Percentiles rank a stretch among this genome's conserved stretches.
phyloP scores from a whole-genome alignment of 2,329 filamentous ascomycete genomes.

The Pseudovirgaria hyperparasitica region DNA sequence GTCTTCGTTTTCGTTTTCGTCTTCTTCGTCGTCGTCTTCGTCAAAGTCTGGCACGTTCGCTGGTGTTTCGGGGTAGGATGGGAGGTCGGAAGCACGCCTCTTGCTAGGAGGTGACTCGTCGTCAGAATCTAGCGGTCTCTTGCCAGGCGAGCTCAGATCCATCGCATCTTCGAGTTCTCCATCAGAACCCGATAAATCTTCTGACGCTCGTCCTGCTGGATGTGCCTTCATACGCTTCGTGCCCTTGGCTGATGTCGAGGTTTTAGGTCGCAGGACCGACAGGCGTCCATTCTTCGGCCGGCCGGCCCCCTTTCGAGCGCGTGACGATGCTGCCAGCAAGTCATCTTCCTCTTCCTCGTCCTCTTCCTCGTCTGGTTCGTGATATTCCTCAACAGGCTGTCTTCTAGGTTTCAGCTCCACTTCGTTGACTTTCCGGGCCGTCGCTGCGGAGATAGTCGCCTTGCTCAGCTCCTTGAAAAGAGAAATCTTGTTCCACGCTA shows the following conservation, averaged over 20 bases:
- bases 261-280: conserved; percentile 23
- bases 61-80: too few species aligned
- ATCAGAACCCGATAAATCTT: too few species aligned
- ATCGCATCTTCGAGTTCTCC: too few species aligned
- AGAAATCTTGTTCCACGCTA: conserved; percentile 17
- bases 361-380: conserved; percentile 3
- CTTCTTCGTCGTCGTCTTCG: conserved; percentile 20
- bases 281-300: conserved; percentile 15
- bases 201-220: too few species aligned
- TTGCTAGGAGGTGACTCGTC: too few species aligned
- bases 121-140: too few species aligned
- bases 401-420: conserved; percentile 18
- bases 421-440: conserved; percentile 17
- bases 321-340: conserved; percentile 9
- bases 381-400: conserved; percentile 12
- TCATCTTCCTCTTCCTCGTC: conserved; percentile 5
- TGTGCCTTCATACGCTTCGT: conserved; percentile 4
- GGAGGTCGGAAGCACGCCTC: too few species aligned
- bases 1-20: conserved; percentile 35
- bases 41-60: too few species aligned
- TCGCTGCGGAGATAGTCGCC: conserved; percentile 16
- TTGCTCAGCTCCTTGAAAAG: conserved; percentile 18
- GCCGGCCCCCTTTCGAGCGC: conserved; percentile 12
- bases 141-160: too few species aligned
- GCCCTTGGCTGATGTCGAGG: conserved; percentile 17